Base-by-base conservation (phyloP, 2,329 filamentous ascomycete genomes). In the Westerdykella ornata region DNA sequence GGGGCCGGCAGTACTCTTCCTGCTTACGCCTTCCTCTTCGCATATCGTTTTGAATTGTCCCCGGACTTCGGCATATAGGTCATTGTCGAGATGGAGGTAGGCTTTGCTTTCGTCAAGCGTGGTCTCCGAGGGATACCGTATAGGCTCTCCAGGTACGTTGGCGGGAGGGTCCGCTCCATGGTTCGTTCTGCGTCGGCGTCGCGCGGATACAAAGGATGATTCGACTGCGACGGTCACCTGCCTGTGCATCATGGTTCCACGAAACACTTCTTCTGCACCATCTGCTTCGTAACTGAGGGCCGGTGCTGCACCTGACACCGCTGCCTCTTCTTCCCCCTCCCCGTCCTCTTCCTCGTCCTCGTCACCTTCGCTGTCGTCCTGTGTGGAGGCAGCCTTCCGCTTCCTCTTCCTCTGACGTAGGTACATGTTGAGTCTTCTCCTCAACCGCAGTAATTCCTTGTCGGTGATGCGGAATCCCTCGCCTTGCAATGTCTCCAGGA, bases 81-180 rank as follows among this genome's bases (percentile, higher is more conserved):
- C 63, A 37, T 74, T 77, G 54, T 84, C 77, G 26, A 94, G 70
- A 29, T 68, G 71, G 19, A 94, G 70, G 44, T 81, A 83, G 11
- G 74, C 73, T 57, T 88, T 86, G 56, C 83, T 82, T 64, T 90
- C 84, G 49, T 86, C 82, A 44, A 92, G 77, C 0, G 85, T 89
- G 11, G 84, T 89, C 63, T 92, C 86, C 0, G 85, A 90, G 1
- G 84, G 84, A 48, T 88, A 92, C 16, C 86, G 78, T 12, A 83
- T 81, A 15, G 81, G 78, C 4, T 81, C 79, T 1, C 80, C 78
- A 0, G 81, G 75, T 5, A 79, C 78, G 57, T 86, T 82, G 29
- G 82, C 75, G 12, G 82, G 79, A 18, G 85, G 62, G 2, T 81
- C 81, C 32, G 77, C 81, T 72, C 80, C 84, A n/a, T 76, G 77